Evolutionary conservation across 2,329 filamentous ascomycete species (phyloP).

Genomic region (Penicillium sp.): DNA sequence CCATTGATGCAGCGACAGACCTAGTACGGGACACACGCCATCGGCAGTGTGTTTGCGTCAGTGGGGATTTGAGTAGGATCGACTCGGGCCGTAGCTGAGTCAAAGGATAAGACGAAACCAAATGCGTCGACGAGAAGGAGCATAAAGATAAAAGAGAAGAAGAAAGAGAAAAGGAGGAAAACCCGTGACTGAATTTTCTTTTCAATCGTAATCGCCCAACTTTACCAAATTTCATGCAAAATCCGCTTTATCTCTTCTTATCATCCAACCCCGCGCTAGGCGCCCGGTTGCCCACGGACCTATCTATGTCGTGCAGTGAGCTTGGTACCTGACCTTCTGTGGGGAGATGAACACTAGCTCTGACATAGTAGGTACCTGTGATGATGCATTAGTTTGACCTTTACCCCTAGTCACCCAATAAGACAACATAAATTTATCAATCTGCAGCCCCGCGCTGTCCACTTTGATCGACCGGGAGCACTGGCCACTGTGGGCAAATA

Average conservation of each 20-base stretch:
- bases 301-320: slow-evolving; percentile 10
- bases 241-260: slow-evolving; percentile 38
- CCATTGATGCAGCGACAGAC: slow-evolving; percentile 18
- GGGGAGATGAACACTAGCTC: neutral
- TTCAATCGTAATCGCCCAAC: neutral
- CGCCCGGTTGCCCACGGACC: slow-evolving; percentile 21
- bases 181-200: neutral
- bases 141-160: neutral
- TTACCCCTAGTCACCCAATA: neutral
- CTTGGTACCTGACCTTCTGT: slow-evolving; percentile 14
- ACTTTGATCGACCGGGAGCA: slow-evolving; percentile 1
- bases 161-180: neutral
- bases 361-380: neutral
- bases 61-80: slow-evolving; percentile 6
- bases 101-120: neutral
- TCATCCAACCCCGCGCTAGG: slow-evolving; percentile 31
- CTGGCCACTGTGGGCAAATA: neutral
- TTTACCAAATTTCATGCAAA: slow-evolving; percentile 27
- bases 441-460: slow-evolving; percentile 4
- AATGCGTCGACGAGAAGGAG: neutral
- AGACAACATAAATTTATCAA: neutral
- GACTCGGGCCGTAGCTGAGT: neutral
- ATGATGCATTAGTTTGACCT: neutral
- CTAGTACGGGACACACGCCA: neutral
- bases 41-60: slow-evolving; percentile 11